A percentile compares a stretch with the other conserved stretches of the same genome.
Evolutionary conservation across 2,329 filamentous ascomycete species (phyloP).

Genomic region (Didymella keratinophila): DNA sequence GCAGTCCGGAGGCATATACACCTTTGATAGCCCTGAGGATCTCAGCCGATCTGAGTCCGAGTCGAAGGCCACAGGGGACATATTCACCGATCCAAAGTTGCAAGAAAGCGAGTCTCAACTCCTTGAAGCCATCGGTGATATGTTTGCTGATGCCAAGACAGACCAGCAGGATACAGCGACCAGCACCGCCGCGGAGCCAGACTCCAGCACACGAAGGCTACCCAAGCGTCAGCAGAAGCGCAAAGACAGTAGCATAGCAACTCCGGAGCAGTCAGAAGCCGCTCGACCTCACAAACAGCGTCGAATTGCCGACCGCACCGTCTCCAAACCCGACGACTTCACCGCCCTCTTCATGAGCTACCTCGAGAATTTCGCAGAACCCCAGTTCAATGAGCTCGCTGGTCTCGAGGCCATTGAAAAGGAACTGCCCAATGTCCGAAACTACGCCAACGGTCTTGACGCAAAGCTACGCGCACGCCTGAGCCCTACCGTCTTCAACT

Average conservation of each 20-base stretch:
- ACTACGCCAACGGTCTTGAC: not conserved
- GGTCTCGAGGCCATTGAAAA: conserved; percentile 3
- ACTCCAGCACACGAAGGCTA: not conserved
- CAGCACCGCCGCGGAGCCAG: not conserved
- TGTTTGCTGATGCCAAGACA: not conserved
- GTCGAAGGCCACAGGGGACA: not conserved
- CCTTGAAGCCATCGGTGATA: conserved; percentile 1
- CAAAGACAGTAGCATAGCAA: not conserved
- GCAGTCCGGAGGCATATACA: not conserved
- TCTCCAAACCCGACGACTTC: not conserved
- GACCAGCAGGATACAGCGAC: not conserved
- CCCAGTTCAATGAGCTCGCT: conserved; percentile 5
- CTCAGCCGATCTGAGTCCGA: not conserved
- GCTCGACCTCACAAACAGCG: not conserved
- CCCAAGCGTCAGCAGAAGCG: conserved; percentile 4
- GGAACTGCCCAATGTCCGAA: not conserved
- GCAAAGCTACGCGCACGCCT: not conserved
- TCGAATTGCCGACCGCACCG: not conserved
- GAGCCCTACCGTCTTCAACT: conserved; percentile 1
- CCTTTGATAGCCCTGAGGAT: not conserved
- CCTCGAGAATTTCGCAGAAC: conserved; percentile 7
- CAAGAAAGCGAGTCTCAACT: conserved; percentile 1
- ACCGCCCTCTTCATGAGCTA: conserved; percentile 12
- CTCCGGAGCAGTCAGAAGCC: not conserved
- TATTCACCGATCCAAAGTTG: not conserved